These are phyloP conservation scores for Populus hybrid DNA, from an alignment of 441 rosid genomes.

Conservation along the genomic window DNA sequence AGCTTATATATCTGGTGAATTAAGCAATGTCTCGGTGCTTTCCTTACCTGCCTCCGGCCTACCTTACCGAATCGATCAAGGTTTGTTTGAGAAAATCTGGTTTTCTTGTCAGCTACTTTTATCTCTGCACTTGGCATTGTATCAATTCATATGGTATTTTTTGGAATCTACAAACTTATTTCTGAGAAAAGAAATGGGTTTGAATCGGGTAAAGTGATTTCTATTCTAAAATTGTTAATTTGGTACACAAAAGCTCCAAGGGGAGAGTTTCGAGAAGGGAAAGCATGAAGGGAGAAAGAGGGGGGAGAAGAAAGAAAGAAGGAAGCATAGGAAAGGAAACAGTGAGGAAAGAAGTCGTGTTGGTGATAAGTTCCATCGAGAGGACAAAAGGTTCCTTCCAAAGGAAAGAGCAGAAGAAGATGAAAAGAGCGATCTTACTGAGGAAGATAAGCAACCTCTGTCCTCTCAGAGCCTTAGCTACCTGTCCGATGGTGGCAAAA, in stretches of 20 bases:
- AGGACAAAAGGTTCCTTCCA: background rate
- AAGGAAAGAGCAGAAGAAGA: constrained; percentile 29
- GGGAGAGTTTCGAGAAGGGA: constrained; percentile 33
- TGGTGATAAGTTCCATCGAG: background rate
- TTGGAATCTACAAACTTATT: background rate
- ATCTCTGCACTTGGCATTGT: background rate
- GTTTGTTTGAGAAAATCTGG: constrained; percentile 57
- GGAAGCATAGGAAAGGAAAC: constrained; percentile 26
- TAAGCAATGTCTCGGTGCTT: constrained; percentile 63
- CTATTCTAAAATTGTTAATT: constrained; percentile 58
- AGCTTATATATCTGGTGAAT: background rate
- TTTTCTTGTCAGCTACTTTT: constrained; percentile 34
- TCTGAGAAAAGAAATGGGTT: background rate
- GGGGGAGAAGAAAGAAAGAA: constrained; percentile 23
- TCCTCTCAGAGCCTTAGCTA: constrained; percentile 19
- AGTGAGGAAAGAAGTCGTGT: constrained; percentile 7
- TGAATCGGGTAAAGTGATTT: background rate
- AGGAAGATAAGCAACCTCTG: constrained; percentile 58
- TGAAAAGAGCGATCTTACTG: constrained; percentile 58
- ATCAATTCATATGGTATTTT: background rate
- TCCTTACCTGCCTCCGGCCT: constrained; percentile 41
- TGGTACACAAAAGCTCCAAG: constrained; percentile 64
- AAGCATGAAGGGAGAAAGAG: constrained; percentile 29
- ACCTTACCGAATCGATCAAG: constrained; percentile 58
- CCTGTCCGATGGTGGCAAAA: constrained; percentile 35